These are phyloP conservation scores for Psidium friedrichsthalianum DNA, from an alignment of 345 rosid genomes.

Conservation along the genomic window DNA sequence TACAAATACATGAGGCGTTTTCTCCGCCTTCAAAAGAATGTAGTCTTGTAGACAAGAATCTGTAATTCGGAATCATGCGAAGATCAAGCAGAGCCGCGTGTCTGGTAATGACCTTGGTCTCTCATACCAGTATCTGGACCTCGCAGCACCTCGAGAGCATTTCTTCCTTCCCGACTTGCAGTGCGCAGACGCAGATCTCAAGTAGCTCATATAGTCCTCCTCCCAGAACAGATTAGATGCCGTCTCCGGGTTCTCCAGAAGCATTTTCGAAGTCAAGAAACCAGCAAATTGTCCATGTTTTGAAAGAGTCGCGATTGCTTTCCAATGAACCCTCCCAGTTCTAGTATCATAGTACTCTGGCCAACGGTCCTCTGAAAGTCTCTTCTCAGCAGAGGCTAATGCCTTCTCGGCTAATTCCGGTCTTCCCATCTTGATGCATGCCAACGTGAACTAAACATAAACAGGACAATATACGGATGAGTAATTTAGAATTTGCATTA, in stretches of 20 bases:
- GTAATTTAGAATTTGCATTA: background rate
- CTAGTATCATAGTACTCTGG: conserved; percentile 92
- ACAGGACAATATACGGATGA: background rate
- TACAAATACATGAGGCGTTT: background rate
- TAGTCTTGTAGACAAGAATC: background rate
- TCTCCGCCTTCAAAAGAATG: background rate
- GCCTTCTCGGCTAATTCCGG: conserved; percentile 76
- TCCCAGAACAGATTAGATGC: conserved; percentile 81
- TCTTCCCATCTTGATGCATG: conserved; percentile 91
- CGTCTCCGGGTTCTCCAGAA: conserved; percentile 68
- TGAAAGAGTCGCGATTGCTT: conserved; percentile 82
- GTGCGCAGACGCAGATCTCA: conserved; percentile 81
- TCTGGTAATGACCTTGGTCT: background rate
- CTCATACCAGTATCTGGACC: conserved; percentile 80
- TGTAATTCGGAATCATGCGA: background rate
- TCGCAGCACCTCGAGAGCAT: conserved; percentile 88
- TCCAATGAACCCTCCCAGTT: conserved; percentile 76
- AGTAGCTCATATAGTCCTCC: conserved; percentile 92
- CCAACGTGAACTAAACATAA: conserved; percentile 68
- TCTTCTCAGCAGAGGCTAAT: conserved; percentile 66
- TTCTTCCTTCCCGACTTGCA: conserved; percentile 73
- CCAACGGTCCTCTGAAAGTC: conserved; percentile 67
- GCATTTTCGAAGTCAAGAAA: conserved; percentile 69
- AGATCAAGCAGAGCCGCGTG: background rate
- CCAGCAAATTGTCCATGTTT: conserved; percentile 95